Evolutionary conservation across 768 basidiomycete genomes (phyloP).

Genomic region (Termitomyces heimii): DNA sequence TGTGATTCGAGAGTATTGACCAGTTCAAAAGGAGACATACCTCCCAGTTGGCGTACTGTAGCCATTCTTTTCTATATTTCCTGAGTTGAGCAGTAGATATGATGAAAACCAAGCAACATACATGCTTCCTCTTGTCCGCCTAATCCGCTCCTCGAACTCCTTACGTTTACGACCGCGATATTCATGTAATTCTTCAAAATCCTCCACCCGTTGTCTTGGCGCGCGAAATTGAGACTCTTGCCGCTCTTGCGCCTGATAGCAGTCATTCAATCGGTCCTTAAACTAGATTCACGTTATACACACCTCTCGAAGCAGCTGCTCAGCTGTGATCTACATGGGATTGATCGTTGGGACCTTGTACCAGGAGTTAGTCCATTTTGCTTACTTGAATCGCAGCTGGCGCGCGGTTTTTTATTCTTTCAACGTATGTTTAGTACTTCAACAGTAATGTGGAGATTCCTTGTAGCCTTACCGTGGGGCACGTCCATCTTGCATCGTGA

Average conservation of each 20-base stretch:
- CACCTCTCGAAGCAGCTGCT: constrained; percentile 95
- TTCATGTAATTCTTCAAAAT: constrained; percentile 89
- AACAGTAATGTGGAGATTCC: not conserved
- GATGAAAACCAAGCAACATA: constrained; percentile 26
- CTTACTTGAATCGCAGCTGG: constrained; percentile 88
- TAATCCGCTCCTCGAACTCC: constrained; percentile 88
- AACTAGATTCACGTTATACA: constrained; percentile 1
- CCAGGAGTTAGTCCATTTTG: constrained; percentile 6
- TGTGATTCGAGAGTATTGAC: constrained; percentile 1
- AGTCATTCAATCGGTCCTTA: not conserved
- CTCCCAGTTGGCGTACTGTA: constrained; percentile 86
- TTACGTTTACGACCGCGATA: constrained; percentile 89
- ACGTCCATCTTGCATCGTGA: constrained; percentile 15
- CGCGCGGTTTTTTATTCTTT: constrained; percentile 91
- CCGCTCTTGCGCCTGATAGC: constrained; percentile 83
- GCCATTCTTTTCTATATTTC: constrained; percentile 69
- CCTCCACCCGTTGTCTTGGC: constrained; percentile 93
- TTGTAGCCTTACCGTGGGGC: constrained; percentile 5
- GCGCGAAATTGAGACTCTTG: constrained; percentile 91
- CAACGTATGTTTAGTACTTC: not conserved
- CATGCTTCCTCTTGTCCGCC: constrained; percentile 79
- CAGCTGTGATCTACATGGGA: constrained; percentile 86
- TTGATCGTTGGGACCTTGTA: constrained; percentile 3
- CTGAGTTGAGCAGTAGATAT: not conserved
- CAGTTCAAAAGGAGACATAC: constrained; percentile 27